These are phyloP conservation scores for Coniochaeta sp. DNA, from an alignment of 2,329 filamentous ascomycete species.

Conservation along the genomic window DNA sequence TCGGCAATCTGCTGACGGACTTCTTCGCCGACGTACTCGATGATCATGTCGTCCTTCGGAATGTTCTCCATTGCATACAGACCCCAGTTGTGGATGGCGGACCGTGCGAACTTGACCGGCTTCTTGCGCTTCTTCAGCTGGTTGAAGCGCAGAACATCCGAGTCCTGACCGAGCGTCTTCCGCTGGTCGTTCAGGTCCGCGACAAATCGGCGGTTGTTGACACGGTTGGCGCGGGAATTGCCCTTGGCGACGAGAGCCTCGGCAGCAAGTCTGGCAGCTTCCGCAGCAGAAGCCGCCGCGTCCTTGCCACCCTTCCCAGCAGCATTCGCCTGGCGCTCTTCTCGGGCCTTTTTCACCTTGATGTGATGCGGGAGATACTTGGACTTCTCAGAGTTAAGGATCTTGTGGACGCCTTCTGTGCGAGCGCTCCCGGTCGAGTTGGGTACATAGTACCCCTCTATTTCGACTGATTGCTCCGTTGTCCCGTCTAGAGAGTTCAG, in stretches of 20 bases:
- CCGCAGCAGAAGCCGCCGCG: slow-evolving; percentile 55
- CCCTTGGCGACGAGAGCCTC: slow-evolving; percentile 80
- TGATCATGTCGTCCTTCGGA: slow-evolving; percentile 97
- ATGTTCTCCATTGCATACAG: slow-evolving; percentile 98
- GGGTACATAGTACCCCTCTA: slow-evolving; percentile 70
- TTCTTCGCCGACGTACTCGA: slow-evolving; percentile 97
- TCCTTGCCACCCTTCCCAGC: slow-evolving; percentile 57
- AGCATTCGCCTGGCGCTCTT: slow-evolving; percentile 73
- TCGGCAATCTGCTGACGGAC: slow-evolving; percentile 97
- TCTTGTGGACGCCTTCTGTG: slow-evolving; percentile 91
- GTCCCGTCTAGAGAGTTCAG: slow-evolving; percentile 36
- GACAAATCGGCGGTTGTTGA: slow-evolving; percentile 89
- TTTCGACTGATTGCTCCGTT: slow-evolving; percentile 24
- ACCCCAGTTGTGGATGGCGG: slow-evolving; percentile 98
- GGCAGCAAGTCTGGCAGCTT: slow-evolving; percentile 64
- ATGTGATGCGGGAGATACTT: slow-evolving; percentile 97
- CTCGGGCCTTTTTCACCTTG: slow-evolving; percentile 84
- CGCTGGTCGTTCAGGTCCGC: slow-evolving; percentile 95
- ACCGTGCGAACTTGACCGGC: slow-evolving; percentile 94
- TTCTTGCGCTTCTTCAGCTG: slow-evolving; percentile 99
- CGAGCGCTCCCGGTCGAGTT: slow-evolving; percentile 80
- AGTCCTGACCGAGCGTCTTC: slow-evolving; percentile 73
- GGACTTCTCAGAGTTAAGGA: slow-evolving; percentile 93
- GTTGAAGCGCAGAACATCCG: slow-evolving; percentile 93
- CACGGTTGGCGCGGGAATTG: slow-evolving; percentile 86